phyloP scores from a whole-genome alignment of 139 green algal genomes.

The Zygnema circumcarinatum region DNA sequence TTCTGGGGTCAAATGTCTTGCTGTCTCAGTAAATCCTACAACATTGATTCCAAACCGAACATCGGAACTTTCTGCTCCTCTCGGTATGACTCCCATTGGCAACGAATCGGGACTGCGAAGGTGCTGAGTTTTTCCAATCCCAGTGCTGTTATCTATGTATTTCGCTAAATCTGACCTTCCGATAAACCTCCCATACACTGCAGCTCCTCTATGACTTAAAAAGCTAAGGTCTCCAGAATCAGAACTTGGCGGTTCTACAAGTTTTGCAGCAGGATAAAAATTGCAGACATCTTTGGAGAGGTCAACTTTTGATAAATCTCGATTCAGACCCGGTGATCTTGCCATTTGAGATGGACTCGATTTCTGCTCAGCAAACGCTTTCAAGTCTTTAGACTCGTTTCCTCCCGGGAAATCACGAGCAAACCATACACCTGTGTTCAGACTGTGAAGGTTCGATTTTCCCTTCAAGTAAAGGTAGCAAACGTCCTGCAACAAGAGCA shows the following conservation, averaged over 20 bases:
- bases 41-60: constrained; percentile 21
- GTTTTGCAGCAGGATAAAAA: neutral
- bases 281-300: constrained; percentile 38
- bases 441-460: neutral
- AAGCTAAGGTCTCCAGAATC: neutral
- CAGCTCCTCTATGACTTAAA: neutral
- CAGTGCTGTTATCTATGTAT: neutral
- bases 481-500: constrained; percentile 37
- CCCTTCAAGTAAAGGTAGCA: constrained; percentile 47
- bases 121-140: neutral
- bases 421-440: constrained; percentile 43
- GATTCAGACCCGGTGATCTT: neutral
- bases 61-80: constrained; percentile 27
- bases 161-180: neutral
- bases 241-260: neutral
- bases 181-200: neutral
- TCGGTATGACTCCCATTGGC: neutral
- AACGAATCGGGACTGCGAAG: neutral
- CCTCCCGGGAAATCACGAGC: neutral
- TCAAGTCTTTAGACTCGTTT: neutral
- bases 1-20: neutral
- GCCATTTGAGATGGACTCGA: neutral
- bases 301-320: constrained; percentile 44
- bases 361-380: neutral
- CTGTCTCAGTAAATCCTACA: constrained; percentile 13